phyloP scores from a whole-genome alignment of 1,284 basidiomycete genomes.

The Gymnopus androsaceus region DNA sequence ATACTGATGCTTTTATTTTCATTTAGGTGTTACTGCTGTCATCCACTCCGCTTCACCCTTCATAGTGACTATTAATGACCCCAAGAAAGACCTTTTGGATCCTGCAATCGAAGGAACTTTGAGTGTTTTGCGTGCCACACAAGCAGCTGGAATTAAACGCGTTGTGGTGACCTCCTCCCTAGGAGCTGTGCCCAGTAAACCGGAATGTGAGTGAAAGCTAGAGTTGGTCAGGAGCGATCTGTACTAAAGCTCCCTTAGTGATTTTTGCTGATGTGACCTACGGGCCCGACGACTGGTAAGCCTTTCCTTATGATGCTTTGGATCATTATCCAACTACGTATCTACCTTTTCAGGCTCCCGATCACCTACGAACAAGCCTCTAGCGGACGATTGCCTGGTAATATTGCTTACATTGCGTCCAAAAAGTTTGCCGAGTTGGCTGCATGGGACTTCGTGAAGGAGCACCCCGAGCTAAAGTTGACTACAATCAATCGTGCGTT shows the following conservation, averaged over 20 bases:
- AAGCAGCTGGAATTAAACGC: constrained; percentile 27
- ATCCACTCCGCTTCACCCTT: constrained; percentile 24
- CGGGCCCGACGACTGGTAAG: constrained; percentile 8
- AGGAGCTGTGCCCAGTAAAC: constrained; percentile 9
- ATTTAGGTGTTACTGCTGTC: constrained; percentile 19
- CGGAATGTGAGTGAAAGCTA: constrained; percentile 16
- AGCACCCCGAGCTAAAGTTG: constrained; percentile 36
- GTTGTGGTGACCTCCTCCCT: constrained; percentile 18
- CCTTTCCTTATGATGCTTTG: background rate
- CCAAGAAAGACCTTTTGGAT: constrained; percentile 18
- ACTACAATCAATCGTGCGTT: constrained; percentile 27
- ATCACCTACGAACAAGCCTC: constrained; percentile 1
- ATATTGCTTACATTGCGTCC: constrained; percentile 35
- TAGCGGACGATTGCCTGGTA: constrained; percentile 16
- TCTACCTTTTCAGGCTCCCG: constrained; percentile 17
- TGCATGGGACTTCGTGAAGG: constrained; percentile 36
- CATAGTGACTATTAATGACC: background rate
- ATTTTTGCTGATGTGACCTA: background rate
- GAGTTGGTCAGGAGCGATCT: constrained; percentile 19
- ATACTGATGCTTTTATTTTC: background rate
- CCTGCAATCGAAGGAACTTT: constrained; percentile 28
- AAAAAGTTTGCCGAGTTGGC: constrained; percentile 39
- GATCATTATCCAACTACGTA: too few species aligned
- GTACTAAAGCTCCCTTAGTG: constrained; percentile 13
- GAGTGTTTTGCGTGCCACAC: constrained; percentile 30